Evolutionary conservation across 2,329 filamentous ascomycete species (phyloP), one percentile per base, ranked within the genome.

Genomic region (Pseudodiploospora longispora): DNA sequence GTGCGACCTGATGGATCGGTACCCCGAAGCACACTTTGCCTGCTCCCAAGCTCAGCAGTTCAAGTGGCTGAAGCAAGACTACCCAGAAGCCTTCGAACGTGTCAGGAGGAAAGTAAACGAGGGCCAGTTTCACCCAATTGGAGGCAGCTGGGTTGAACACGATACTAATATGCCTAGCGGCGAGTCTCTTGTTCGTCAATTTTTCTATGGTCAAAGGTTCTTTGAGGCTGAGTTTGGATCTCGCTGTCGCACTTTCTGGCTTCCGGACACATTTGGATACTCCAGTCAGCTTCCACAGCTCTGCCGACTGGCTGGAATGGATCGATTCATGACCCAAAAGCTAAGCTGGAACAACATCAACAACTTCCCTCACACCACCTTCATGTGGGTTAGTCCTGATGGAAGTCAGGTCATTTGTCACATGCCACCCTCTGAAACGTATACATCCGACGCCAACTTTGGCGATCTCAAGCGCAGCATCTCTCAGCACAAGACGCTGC

Each of bases 301-400:
- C 36, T 97, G 89, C 61, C 85, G 91, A 4, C 71, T 96, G 29
- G 86, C 93, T n/a, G 91, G 89, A 19, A 97, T 98, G 93, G 86
- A 80, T 46, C 81, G 91, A 31, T 98, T 98, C 72, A 85, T 98
- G 58, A 98, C 93, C 0, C 93, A 98, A 65, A 98, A 98, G 70
- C 74, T 98, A 47, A 97, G 91, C 71, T 98, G 93, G 93, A 97
- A 97, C 71, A 97, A 97, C 63, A 97, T 97, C 75, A 97, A 97
- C 69, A 95, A 86, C 59, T 98, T 97, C 68, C 93, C 93, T 0
- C 93, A 97, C 61, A 97, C 93, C 5, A 97, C 93, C 0, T 98
- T 98, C 74, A 95, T 95, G 65, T 98, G 93, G 93, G 90, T 98
- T 30, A 81, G 89, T 9, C 78, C 96, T 10, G 93, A 98, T 62